A percentile compares a stretch with the other conserved stretches of the same genome.
These are phyloP conservation scores for Mariannaea elegans DNA, from an alignment of 2,329 filamentous ascomycete genomes.

Conservation along the genomic window DNA sequence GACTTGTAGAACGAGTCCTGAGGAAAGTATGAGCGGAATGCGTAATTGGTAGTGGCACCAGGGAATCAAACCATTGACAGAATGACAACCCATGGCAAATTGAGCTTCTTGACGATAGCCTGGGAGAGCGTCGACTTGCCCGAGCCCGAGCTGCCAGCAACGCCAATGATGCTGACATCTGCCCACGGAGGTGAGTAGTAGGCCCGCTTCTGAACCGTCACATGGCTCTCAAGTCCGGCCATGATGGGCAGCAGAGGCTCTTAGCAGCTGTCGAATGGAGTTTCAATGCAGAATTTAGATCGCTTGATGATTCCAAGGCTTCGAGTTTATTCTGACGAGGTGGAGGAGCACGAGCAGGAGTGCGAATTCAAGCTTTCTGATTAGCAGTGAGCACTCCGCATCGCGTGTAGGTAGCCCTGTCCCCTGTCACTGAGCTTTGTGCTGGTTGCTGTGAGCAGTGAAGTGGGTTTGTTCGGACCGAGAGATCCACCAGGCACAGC, in stretches of 20 bases:
- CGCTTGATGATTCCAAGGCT: not conserved
- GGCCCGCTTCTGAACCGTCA: conserved; percentile 65
- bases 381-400: conserved; percentile 13
- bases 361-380: conserved; percentile 5
- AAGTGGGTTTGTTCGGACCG: conserved; percentile 5
- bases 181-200: conserved; percentile 96
- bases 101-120: conserved; percentile 88
- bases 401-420: conserved; percentile 14
- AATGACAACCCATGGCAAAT: conserved; percentile 97
- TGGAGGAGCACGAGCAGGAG: conserved; percentile 10
- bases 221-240: conserved; percentile 50
- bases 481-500: not conserved
- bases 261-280: conserved; percentile 8
- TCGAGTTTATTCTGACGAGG: not conserved
- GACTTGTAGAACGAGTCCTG: conserved; percentile 98
- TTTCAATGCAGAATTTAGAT: conserved; percentile 7
- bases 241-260: conserved; percentile 26
- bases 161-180: conserved; percentile 94
- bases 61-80: conserved; percentile 82
- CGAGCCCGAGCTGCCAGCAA: conserved; percentile 94
- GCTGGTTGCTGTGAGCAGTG: not conserved
- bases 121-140: conserved; percentile 93
- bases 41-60: not conserved
- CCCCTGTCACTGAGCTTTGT: conserved; percentile 13
- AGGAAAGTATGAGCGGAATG: conserved; percentile 35